Evolutionary conservation across 805 yeast genomes (phyloP).

Genomic region (Candida maesae): DNA sequence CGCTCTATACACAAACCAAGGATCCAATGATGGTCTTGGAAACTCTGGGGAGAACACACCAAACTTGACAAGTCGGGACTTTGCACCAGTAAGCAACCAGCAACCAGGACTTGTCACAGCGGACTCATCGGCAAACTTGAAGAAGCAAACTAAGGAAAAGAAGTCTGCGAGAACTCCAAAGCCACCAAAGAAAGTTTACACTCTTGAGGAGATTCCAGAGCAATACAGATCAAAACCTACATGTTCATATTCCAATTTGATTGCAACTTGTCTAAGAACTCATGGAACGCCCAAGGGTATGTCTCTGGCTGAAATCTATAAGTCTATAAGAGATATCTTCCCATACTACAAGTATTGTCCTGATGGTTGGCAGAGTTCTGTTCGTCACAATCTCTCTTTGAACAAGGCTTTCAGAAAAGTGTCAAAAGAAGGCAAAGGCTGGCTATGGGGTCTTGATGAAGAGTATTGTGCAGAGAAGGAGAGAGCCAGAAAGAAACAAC

Average conservation of each 20-base stretch:
- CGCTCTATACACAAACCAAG: slow-evolving; percentile 36
- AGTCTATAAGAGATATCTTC: slow-evolving; percentile 78
- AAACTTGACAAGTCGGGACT: slow-evolving; percentile 21
- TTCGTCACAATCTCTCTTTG: slow-evolving; percentile 82
- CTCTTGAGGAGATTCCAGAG: slow-evolving; percentile 82
- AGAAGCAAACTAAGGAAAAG: slow-evolving; percentile 38
- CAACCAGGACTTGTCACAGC: slow-evolving; percentile 13
- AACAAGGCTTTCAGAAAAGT: slow-evolving; percentile 82
- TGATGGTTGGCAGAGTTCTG: slow-evolving; percentile 97
- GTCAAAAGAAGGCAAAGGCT: slow-evolving; percentile 86
- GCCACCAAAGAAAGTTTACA: slow-evolving; percentile 58
- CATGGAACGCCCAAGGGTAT: slow-evolving; percentile 67
- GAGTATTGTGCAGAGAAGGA: slow-evolving; percentile 81
- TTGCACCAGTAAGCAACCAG: slow-evolving; percentile 18
- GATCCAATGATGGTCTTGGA: slow-evolving; percentile 8
- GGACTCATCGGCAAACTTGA: slow-evolving; percentile 10
- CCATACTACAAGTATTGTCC: slow-evolving; percentile 93
- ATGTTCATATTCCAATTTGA: slow-evolving; percentile 73
- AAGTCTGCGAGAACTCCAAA: slow-evolving; percentile 49
- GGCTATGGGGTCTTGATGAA: slow-evolving; percentile 93
- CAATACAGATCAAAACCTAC: slow-evolving; percentile 84
- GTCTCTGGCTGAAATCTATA: slow-evolving; percentile 80
- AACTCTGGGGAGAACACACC: slow-evolving; percentile 17
- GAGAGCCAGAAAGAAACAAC: slow-evolving; percentile 61
- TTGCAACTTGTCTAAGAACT: slow-evolving; percentile 72